Percentiles rank a stretch among this genome's conserved stretches.
phyloP scores from a whole-genome alignment of 331 rosid species.

The Rosa hybrid region DNA sequence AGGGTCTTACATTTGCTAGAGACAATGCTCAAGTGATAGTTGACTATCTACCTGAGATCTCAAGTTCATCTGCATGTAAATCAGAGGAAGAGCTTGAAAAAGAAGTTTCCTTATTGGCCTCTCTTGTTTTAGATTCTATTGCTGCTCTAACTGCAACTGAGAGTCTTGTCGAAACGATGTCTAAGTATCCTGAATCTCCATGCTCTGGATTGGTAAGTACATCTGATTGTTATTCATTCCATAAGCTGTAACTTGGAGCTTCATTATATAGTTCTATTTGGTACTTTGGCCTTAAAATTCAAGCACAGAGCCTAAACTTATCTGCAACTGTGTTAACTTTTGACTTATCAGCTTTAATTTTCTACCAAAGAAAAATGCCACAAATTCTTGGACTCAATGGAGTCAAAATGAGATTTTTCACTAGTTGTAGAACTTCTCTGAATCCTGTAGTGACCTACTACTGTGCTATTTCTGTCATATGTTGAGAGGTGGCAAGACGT shows the following conservation, averaged over 20 bases:
- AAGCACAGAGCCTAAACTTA: background rate
- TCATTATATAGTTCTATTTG: background rate
- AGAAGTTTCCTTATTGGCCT: conserved; percentile 65
- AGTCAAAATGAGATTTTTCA: background rate
- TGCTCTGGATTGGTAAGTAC: conserved; percentile 58
- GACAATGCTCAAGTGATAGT: conserved; percentile 40
- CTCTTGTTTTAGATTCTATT: conserved; percentile 45
- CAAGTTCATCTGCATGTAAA: conserved; percentile 34
- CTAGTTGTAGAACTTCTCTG: background rate
- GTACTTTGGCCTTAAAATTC: background rate
- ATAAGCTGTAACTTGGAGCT: background rate
- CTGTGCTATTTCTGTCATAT: background rate
- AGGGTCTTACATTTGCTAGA: conserved; percentile 67
- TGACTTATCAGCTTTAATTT: background rate
- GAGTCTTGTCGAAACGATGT: conserved; percentile 39
- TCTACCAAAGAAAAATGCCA: background rate
- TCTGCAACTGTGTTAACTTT: background rate
- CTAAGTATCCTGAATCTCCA: conserved; percentile 40
- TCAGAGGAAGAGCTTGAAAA: conserved; percentile 63
- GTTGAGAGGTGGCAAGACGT: background rate
- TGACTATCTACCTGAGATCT: conserved; percentile 73
- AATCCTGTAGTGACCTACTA: background rate
- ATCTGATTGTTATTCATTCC: background rate
- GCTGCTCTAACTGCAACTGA: conserved; percentile 33
- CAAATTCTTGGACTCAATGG: background rate